Percentiles rank a stretch among this genome's conserved stretches.
phyloP scores from a whole-genome alignment of 1,284 basidiomycete species.

The Boletus smithii region DNA sequence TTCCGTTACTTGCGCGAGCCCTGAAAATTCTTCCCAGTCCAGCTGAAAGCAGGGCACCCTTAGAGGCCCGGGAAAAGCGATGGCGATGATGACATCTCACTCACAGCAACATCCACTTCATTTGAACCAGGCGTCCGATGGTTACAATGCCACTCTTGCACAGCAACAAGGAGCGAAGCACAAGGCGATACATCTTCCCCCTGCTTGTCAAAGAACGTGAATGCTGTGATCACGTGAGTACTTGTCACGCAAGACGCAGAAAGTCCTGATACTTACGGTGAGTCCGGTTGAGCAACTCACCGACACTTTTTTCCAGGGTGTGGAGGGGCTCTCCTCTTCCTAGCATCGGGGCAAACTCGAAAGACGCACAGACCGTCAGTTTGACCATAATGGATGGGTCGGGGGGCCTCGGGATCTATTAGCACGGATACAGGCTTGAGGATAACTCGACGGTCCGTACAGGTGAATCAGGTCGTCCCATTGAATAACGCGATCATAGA shows the following conservation, averaged over 20 bases:
- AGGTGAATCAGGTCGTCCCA: background rate
- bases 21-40: background rate
- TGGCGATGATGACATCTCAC: background rate
- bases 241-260: too few relatives aligned
- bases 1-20: background rate
- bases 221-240: background rate
- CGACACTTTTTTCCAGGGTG: background rate
- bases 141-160: background rate
- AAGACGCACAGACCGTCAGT: background rate
- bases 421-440: background rate
- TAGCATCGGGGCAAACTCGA: background rate
- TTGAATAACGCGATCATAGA: background rate
- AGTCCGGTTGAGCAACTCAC: background rate
- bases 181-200: background rate
- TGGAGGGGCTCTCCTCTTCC: background rate
- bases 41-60: background rate
- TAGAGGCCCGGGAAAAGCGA: background rate
- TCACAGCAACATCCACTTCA: background rate
- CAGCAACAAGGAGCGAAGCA: background rate
- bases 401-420: background rate
- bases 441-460: background rate
- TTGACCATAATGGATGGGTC: background rate
- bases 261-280: background rate
- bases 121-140: background rate
- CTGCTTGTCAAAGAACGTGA: background rate